Evolutionary conservation across 2,329 filamentous ascomycete species (phyloP).

Genomic region (Colletotrichum tropicale): DNA sequence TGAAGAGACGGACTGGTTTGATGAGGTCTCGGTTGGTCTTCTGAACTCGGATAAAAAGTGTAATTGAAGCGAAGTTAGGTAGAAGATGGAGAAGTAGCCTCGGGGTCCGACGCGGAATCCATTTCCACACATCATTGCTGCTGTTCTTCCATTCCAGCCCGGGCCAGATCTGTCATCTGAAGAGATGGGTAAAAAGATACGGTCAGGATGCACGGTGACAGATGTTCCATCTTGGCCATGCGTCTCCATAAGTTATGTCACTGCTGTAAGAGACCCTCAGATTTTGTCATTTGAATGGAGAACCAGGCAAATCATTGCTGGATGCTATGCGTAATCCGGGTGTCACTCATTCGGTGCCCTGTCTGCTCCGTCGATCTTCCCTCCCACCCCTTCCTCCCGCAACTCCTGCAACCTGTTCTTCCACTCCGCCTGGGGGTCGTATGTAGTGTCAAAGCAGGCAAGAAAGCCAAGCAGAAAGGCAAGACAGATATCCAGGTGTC

Average conservation of each 20-base stretch:
- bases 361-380: not conserved
- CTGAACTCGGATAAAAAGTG: not conserved
- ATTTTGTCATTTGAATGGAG: not conserved
- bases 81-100: not conserved
- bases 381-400: not conserved
- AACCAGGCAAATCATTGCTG: not conserved
- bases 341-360: not conserved
- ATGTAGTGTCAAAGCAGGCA: not conserved
- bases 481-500: not conserved
- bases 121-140: not conserved
- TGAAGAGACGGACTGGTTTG: not conserved
- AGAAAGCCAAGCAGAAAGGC: not conserved
- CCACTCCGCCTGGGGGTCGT: not conserved
- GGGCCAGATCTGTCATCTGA: not conserved
- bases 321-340: not conserved
- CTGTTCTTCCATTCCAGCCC: not conserved
- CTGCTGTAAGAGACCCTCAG: constrained; percentile 1
- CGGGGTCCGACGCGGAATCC: not conserved
- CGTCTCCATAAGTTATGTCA: constrained; percentile 10
- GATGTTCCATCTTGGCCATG: not conserved
- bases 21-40: not conserved
- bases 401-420: not conserved
- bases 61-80: not conserved
- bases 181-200: not conserved
- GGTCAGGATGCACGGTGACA: not conserved